phyloP scores from a whole-genome alignment of 129 eudicot species.

The Centrapalus pauciflorus region DNA sequence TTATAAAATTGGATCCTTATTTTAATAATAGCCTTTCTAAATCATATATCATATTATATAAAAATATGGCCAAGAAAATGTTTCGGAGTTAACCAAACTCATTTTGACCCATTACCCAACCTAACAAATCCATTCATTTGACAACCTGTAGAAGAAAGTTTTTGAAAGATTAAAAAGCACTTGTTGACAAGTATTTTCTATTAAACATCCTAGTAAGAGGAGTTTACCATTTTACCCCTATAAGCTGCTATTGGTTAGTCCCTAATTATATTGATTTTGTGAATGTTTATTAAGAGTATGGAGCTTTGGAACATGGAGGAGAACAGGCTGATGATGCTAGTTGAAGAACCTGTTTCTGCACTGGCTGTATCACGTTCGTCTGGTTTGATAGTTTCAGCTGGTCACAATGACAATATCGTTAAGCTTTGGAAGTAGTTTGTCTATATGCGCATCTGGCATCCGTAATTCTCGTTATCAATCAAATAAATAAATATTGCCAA shows the following conservation, averaged over 20 bases:
- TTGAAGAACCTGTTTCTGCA: slow-evolving; percentile 37
- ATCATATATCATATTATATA: no score
- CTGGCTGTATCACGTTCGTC: slow-evolving; percentile 44
- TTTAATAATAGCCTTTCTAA: no score
- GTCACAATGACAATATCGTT: slow-evolving; percentile 34
- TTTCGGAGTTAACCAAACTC: no score
- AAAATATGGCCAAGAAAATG: no score
- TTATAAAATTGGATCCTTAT: no score
- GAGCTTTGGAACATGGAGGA: slow-evolving; percentile 72
- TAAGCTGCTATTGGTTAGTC: background rate
- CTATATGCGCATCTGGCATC: background rate
- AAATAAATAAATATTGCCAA: background rate
- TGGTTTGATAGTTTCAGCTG: slow-evolving; percentile 62
- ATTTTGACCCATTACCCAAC: no score
- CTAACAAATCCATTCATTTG: no score
- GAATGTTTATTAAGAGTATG: slow-evolving; percentile 42
- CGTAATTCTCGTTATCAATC: background rate
- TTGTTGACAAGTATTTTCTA: background rate
- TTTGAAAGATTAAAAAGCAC: no score
- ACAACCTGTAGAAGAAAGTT: no score
- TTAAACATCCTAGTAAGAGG: background rate
- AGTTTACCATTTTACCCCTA: background rate
- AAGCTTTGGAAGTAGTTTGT: slow-evolving; percentile 63
- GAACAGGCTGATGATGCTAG: slow-evolving; percentile 51
- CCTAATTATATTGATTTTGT: background rate